Percentiles rank a stretch among this genome's conserved stretches.
Conservation (phyloP, 1,284 basidiomycete genomes). For the Moesziomyces parantarcticus region DNA sequence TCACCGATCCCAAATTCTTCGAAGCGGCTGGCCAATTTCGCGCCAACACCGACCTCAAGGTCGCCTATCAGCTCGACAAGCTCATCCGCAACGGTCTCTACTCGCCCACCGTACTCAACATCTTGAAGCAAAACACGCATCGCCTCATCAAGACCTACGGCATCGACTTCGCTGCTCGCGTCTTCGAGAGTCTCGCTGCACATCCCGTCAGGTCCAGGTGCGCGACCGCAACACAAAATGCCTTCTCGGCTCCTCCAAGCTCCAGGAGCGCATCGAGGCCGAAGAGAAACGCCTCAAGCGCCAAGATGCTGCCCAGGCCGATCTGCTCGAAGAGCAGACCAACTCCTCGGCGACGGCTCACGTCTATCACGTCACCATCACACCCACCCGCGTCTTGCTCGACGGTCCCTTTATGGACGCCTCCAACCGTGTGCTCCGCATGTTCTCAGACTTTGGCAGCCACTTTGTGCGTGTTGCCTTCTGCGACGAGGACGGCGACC, state of each 20-base stretch:
- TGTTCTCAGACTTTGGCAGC: constrained; percentile 30
- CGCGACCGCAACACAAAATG: constrained; percentile 22
- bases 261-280: constrained; percentile 12
- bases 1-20: constrained; percentile 18
- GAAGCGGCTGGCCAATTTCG: constrained; percentile 14
- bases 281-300: constrained; percentile 19
- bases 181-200: constrained; percentile 20
- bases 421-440: constrained; percentile 31
- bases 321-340: constrained; percentile 4
- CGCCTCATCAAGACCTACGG: constrained; percentile 16
- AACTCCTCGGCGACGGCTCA: constrained; percentile 19
- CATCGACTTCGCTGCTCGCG: constrained; percentile 12
- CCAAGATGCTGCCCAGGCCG: constrained; percentile 3
- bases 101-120: constrained; percentile 23
- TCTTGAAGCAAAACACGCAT: constrained; percentile 13
- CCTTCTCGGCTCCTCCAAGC: constrained; percentile 14
- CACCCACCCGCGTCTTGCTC: constrained; percentile 21
- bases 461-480: constrained; percentile 35
- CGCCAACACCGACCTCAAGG: constrained; percentile 14
- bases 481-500: constrained; percentile 36
- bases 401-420: constrained; percentile 35
- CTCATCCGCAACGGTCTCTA: constrained; percentile 30
- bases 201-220: constrained; percentile 20
- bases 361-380: constrained; percentile 36
- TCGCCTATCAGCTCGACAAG: constrained; percentile 36